Conservation (phyloP, 768 basidiomycete species). For the Lyophyllum atratum region DNA sequence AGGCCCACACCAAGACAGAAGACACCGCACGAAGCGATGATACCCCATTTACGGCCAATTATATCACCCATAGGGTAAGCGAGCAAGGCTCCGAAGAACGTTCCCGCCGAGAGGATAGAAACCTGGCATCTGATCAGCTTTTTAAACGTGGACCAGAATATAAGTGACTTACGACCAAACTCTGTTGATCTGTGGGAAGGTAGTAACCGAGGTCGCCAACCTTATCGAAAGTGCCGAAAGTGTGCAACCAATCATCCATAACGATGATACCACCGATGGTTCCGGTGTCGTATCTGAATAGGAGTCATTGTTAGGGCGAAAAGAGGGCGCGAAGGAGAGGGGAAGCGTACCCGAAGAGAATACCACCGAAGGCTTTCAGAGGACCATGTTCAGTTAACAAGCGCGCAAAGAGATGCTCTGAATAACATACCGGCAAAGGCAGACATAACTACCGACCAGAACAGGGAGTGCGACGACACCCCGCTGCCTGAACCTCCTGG, state of each 20-base stretch:
- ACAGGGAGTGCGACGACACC: conserved; percentile 26
- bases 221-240: conserved; percentile 42
- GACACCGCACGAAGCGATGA: conserved; percentile 59
- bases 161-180: conserved; percentile 32
- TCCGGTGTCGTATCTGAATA: conserved; percentile 72
- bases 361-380: conserved; percentile 44
- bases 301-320: neutral
- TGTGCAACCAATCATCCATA: conserved; percentile 58
- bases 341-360: conserved; percentile 39
- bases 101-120: conserved; percentile 84
- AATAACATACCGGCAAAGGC: conserved; percentile 38
- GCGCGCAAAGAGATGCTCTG: neutral
- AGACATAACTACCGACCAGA: conserved; percentile 39
- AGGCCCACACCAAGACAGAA: conserved; percentile 69
- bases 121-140: conserved; percentile 18
- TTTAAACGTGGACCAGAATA: neutral
- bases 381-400: neutral
- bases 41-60: conserved; percentile 58
- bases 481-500: conserved; percentile 35
- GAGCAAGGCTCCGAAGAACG: conserved; percentile 74
- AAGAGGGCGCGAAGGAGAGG: no score
- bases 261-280: conserved; percentile 76
- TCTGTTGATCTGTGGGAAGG: conserved; percentile 42
- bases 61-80: conserved; percentile 43
- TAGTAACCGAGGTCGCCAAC: conserved; percentile 35